Base-by-base conservation (phyloP, 768 basidiomycete species). In the Pseudohyphozyma bogoriensis region DNA sequence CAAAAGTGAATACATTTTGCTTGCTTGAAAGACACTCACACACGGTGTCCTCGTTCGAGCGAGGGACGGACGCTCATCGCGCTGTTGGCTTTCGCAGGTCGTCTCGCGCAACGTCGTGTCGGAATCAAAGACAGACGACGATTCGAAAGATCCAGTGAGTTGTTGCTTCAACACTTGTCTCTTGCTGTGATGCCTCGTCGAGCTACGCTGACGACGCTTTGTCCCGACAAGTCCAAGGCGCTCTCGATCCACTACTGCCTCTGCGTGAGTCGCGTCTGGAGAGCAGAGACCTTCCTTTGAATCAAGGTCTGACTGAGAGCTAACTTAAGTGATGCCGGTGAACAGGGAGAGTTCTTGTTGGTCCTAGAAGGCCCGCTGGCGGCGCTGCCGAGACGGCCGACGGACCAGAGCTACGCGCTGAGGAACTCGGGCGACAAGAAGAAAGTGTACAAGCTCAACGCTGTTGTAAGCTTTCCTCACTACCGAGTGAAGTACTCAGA, bases 381-480 rank as follows among this genome's bases (percentile, higher is more conserved):
- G 2, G 10, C 50, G 18, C 54, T 62, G 31, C 55, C 64, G 5
- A 54, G 57, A 8, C 53, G 64, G 29, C 64, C 60, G 6, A 12
- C 29, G 44, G 64, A 65, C 46, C 26, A 42, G 4, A 29, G 60
- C n/a, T 36, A 40, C 51, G 31, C 36, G 20, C 60, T 65, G 12
- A 22, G 29, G 22, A 65, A 65, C 40, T 12, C 15, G 1, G 60
- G 55, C 2, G 45, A 44, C 22, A 2, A 29, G 12, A 45, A 40
- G 40, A 28, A 55, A 4, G 35, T 39, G 5, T 65, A 65, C 64
- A 65, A 65, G 47, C 54, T 65, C 18, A 65, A 65, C 53, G 51
- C 46, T 1, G 20, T 32, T n/a, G n/a, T n/a, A 16, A 42, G 57
- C 15, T 49, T 36, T 33, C 40, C 47, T 28, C 9, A 6, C 6